Evolutionary conservation across 768 basidiomycete genomes (phyloP).

Genomic region (Kwoniella mangroviensis): DNA sequence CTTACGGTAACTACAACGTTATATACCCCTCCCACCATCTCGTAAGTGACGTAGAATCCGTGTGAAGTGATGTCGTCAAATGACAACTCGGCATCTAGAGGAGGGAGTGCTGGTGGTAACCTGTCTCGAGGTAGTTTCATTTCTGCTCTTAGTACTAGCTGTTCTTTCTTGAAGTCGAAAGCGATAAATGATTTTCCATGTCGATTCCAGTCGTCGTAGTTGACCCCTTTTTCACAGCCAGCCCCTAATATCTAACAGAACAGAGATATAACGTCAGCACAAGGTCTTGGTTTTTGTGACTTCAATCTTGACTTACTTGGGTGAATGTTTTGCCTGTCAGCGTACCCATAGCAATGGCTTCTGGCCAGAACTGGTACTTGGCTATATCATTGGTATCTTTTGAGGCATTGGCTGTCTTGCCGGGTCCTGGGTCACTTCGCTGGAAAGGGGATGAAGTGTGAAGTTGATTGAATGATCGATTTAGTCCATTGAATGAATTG

Average conservation of each 20-base stretch:
- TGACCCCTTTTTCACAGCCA: conserved; percentile 23
- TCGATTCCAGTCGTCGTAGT: background rate
- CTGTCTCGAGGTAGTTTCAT: conserved; percentile 17
- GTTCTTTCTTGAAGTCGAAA: conserved; percentile 45
- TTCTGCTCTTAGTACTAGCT: conserved; percentile 35
- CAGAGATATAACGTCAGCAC: background rate
- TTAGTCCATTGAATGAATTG: background rate
- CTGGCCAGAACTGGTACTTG: conserved; percentile 42
- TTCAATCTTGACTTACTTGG: conserved; percentile 28
- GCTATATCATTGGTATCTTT: conserved; percentile 13
- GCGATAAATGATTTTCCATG: conserved; percentile 41
- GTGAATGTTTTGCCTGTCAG: conserved; percentile 35
- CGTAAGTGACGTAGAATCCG: conserved; percentile 34
- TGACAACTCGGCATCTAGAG: conserved; percentile 47
- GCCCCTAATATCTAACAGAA: conserved; percentile 32
- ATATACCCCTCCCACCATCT: background rate
- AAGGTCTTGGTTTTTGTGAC: background rate
- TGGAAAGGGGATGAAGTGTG: background rate
- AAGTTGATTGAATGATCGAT: background rate
- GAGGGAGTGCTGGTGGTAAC: conserved; percentile 41
- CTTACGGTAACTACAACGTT: conserved; percentile 48
- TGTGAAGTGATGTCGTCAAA: conserved; percentile 52
- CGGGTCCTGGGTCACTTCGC: conserved; percentile 10
- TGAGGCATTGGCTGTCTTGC: conserved; percentile 6
- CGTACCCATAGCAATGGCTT: conserved; percentile 46